Base-by-base conservation (phyloP, 2,329 filamentous ascomycete genomes). In the Fusarium sp. region DNA sequence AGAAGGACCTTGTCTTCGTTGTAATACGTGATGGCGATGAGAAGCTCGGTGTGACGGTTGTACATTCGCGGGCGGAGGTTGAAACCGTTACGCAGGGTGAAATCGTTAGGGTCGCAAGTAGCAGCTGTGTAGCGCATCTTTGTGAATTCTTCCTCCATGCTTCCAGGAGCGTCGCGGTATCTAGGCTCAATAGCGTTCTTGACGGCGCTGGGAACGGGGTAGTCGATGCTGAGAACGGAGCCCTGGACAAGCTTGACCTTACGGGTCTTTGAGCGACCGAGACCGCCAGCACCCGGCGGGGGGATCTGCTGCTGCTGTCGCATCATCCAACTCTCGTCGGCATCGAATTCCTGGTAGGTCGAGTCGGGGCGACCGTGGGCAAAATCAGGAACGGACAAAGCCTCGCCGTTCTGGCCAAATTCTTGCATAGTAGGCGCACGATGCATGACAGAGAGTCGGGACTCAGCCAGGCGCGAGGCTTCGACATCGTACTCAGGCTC, bases 91-190 rank as follows among this genome's bases (percentile, higher is more conserved):
- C 69, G 57, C 43, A 73, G 56, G 7, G 71, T 73, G 31, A 73
- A 73, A 11, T 73, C 71, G 63, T 73, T 73, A 10, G 71, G 71
- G 28, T 73, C 71, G 58, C 71, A 73, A 17, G 71, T 73, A 21
- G 71, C 71, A n/a, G 71, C 71, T 19, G 71, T 73, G 57, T 73
- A 73, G 24, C 71, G 68, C 71, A 73, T 73, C 60, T 73, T 73
- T 43, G 65, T 59, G 31, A 73, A 73, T 21, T 73, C 71, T 21
- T 73, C 71, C 38, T 62, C 51, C 53, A 73, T 60, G 44, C 64
- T 69, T 3, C 67, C 63, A 11, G 67, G 67, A 1, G 50, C 69
- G 11, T 58, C 55, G 53, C 71, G 69, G 52, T 72, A 73, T 22
- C 65, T 54, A 11, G 68, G 66, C 40, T 73, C 59, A 9, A 73